Percentiles rank a stretch among this genome's conserved stretches.
Conservation (phyloP, 1,284 basidiomycete genomes). For the Phaffia rhodozyma region DNA sequence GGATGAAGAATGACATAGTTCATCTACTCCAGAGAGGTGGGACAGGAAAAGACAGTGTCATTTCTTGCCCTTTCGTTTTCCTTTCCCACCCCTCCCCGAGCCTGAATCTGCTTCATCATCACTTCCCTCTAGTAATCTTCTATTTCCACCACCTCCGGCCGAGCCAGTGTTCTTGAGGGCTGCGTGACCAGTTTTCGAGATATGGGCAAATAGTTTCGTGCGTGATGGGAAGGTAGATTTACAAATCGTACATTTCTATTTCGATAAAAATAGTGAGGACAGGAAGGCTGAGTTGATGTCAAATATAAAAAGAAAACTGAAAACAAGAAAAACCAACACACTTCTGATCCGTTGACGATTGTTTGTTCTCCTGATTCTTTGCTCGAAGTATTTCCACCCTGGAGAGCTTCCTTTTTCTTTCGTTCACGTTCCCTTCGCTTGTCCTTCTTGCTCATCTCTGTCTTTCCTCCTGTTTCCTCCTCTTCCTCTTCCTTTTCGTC, state of each 20-base stretch:
- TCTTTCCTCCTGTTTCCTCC: background rate
- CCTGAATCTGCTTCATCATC: no score
- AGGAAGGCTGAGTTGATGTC: background rate
- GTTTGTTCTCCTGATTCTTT: background rate
- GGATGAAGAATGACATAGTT: no score
- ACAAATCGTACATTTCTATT: slow-evolving; percentile 61
- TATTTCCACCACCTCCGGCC: background rate
- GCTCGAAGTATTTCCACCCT: background rate
- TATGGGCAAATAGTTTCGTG: slow-evolving; percentile 67
- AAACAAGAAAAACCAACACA: background rate
- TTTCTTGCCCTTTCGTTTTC: no score
- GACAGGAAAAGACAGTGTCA: no score
- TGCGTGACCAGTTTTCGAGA: slow-evolving; percentile 63
- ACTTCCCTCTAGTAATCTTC: no score
- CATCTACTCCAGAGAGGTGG: no score
- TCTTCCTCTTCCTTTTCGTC: background rate
- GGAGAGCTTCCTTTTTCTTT: slow-evolving; percentile 13
- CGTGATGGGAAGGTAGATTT: slow-evolving; percentile 51
- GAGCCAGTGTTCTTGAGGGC: background rate
- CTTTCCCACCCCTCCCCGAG: no score
- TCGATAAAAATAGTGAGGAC: background rate
- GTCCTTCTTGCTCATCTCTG: slow-evolving; percentile 16
- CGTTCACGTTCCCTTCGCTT: slow-evolving; percentile 15
- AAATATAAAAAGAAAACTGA: background rate
- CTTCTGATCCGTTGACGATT: background rate